A percentile compares a stretch with the other conserved stretches of the same genome.
These are phyloP conservation scores for Rhodotorula sphaerocarpa DNA, from an alignment of 768 basidiomycete genomes.

Conservation along the genomic window DNA sequence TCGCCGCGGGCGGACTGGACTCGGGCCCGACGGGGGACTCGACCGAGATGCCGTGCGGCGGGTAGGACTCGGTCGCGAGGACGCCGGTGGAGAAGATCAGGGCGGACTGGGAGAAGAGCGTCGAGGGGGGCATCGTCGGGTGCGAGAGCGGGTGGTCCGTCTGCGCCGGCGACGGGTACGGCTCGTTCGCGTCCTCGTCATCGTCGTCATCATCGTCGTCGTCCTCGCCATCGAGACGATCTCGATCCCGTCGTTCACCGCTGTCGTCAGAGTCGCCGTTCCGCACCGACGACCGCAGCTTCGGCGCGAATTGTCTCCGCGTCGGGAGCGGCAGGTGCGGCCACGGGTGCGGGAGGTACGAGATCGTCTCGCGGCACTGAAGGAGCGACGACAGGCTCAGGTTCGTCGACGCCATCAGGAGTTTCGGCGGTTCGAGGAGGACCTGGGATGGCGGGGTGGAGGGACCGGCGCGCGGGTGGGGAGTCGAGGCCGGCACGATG, in stretches of 20 bases:
- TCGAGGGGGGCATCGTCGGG: constrained; percentile 26
- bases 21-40: constrained; percentile 8
- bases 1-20: constrained; percentile 8
- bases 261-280: neutral
- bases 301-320: constrained; percentile 4
- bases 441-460: neutral
- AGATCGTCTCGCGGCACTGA: constrained; percentile 34
- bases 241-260: too few relatives aligned
- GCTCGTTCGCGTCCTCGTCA: neutral
- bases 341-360: constrained; percentile 35
- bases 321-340: constrained; percentile 24
- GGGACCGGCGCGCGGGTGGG: constrained; percentile 2
- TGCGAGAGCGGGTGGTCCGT: constrained; percentile 27
- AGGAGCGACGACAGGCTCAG: constrained; percentile 29
- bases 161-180: neutral
- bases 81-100: constrained; percentile 32
- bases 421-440: constrained; percentile 33
- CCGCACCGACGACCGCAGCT: neutral
- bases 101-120: constrained; percentile 35
- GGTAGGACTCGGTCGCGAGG: constrained; percentile 23
- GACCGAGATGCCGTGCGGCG: constrained; percentile 19
- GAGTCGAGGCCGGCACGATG: constrained; percentile 28
- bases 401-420: constrained; percentile 35
- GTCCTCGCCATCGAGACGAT: too few relatives aligned
- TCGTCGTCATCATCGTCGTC: neutral